These are phyloP conservation scores for Collybia sp. DNA, from an alignment of 768 basidiomycete species.

Conservation along the genomic window DNA sequence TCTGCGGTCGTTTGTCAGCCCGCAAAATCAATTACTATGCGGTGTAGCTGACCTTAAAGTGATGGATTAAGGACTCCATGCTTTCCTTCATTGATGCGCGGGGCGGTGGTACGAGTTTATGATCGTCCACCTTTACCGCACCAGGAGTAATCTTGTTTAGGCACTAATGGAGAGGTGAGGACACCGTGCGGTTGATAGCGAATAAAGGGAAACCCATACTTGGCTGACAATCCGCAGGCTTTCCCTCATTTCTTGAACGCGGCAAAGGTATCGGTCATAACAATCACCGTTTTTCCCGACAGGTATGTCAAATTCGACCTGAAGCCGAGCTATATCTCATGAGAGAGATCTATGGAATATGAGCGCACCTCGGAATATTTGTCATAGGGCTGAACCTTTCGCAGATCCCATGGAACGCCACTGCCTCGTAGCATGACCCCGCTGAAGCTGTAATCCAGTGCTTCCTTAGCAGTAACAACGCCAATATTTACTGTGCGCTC, in stretches of 20 bases:
- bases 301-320: constrained; percentile 98
- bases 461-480: constrained; percentile 86
- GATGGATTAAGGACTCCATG: constrained; percentile 97
- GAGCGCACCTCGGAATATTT: constrained; percentile 80
- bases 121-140: constrained; percentile 91
- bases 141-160: constrained; percentile 97
- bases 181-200: background rate
- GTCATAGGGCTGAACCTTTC: constrained; percentile 91
- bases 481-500: constrained; percentile 89
- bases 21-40: background rate
- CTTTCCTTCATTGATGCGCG: constrained; percentile 99
- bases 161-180: constrained; percentile 46
- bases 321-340: background rate
- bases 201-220: constrained; percentile 24
- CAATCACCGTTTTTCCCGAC: constrained; percentile 96
- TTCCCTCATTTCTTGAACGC: constrained; percentile 98
- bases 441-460: constrained; percentile 88
- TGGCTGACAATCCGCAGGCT: constrained; percentile 84
- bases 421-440: constrained; percentile 97
- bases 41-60: constrained; percentile 73
- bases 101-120: constrained; percentile 95
- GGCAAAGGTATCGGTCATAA: constrained; percentile 95
- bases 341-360: background rate
- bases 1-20: constrained; percentile 31
- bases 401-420: constrained; percentile 91